Evolutionary conservation across 306 rosid species (phyloP), one percentile per base, ranked within the genome.

Genomic region (Lathyrus tuberosus): DNA sequence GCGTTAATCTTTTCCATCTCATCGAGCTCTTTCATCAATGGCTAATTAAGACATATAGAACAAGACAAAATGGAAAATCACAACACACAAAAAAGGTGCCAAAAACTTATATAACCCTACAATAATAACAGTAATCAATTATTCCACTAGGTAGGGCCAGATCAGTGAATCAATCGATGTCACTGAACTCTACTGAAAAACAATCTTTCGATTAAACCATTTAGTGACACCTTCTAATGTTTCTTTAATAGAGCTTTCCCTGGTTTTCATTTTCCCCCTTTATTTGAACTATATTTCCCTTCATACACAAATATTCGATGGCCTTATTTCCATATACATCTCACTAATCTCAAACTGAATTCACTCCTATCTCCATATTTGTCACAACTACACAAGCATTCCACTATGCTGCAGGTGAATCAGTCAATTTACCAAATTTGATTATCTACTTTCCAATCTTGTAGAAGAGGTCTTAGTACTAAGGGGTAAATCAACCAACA

Each of bases 1-100:
- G 89, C 87, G 33, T 94, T 94, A 33, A 88, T 84, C 86, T 91
- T 94, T 75, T 94, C 99, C 97, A 91, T 94, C 78, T 94, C 99
- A 69, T 94, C 98, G 12, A 94, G 97, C 86, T 94, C 98, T 84
- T 94, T 94, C 98, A 90, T 94, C 78, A 94, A 79, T 57, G 96
- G 86, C 99, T 94, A 73, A 26, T 61, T 61, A 43, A 70, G 54
- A 52, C n/a, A 76, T 67, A 67, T 42, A 56, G 61, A 76, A 61
- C 48, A 80, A 33, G 22, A 60, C 63, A 69, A 79, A 58, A 52
- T 51, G 40, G 73, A 20, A 81, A 77, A 75, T 71, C 66, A 76
- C 22, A 69, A 26, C 26, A 70, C 47, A 76, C 43, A 72, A 26
- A 33, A 71, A 52, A 72, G 13, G 10, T 70, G 28, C 30, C 28